These are phyloP conservation scores for Ogataea populi-albae DNA, from an alignment of 805 yeast species.

Conservation along the genomic window DNA sequence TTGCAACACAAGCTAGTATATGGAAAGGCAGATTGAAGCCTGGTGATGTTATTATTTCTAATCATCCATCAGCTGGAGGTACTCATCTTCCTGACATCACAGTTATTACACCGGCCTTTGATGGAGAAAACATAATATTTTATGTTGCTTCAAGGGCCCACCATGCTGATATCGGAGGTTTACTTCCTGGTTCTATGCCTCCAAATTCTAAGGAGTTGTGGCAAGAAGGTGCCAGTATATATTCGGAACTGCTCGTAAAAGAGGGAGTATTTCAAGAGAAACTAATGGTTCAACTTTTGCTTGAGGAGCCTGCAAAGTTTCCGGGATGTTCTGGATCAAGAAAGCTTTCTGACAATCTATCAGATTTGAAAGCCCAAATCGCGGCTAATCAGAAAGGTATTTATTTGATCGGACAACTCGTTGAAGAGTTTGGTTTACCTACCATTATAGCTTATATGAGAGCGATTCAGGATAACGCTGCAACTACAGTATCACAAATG, in stretches of 20 bases:
- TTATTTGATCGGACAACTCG: constrained; percentile 54
- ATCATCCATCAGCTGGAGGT: constrained; percentile 84
- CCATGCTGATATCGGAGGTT: constrained; percentile 94
- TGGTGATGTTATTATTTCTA: constrained; percentile 76
- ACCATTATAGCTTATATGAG: constrained; percentile 71
- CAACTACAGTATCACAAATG: constrained; percentile 59
- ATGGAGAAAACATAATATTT: constrained; percentile 60
- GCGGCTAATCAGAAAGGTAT: constrained; percentile 91
- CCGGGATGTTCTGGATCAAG: constrained; percentile 92
- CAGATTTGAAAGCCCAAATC: constrained; percentile 81
- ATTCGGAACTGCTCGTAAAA: constrained; percentile 69
- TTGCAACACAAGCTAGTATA: constrained; percentile 57
- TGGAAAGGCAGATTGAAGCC: constrained; percentile 64
- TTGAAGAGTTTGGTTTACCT: constrained; percentile 58
- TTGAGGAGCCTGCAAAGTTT: constrained; percentile 70
- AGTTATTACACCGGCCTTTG: constrained; percentile 85
- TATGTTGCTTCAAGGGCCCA: constrained; percentile 95
- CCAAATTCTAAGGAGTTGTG: constrained; percentile 80
- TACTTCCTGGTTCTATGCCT: constrained; percentile 92
- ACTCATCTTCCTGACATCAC: constrained; percentile 90
- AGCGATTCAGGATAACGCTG: constrained; percentile 80
- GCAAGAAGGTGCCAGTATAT: constrained; percentile 90
- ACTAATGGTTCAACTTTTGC: constrained; percentile 56
- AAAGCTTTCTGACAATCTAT: constrained; percentile 75
- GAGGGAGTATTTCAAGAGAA: constrained; percentile 75